Evolutionary conservation across 108 stramenopile species (phyloP).

Genomic region (Seminavis robusta): DNA sequence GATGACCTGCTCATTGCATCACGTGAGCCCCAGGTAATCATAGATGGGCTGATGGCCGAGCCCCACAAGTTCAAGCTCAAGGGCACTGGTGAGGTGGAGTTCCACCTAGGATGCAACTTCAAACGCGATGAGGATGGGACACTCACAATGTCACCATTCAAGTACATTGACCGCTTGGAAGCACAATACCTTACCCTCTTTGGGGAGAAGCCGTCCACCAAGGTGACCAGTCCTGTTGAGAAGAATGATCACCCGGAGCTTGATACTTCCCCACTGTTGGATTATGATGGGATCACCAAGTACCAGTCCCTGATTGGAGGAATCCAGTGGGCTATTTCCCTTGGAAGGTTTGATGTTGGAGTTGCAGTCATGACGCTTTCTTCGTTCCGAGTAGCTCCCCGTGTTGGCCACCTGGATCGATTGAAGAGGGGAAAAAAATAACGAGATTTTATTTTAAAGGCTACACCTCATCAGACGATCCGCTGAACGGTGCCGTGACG

Average conservation of each 20-base stretch:
- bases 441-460: too few relatives aligned
- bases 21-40: slow-evolving; percentile 13
- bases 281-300: background rate
- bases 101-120: slow-evolving; percentile 8
- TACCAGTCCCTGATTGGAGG: slow-evolving; percentile 25
- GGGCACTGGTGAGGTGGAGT: slow-evolving; percentile 15
- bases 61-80: slow-evolving; percentile 27
- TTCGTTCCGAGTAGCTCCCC: slow-evolving; percentile 5
- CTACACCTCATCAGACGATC: too few relatives aligned
- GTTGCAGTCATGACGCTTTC: slow-evolving; percentile 18
- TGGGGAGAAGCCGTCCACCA: too few relatives aligned
- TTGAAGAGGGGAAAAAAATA: too few relatives aligned
- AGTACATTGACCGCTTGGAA: slow-evolving; percentile 26
- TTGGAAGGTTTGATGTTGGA: slow-evolving; percentile 25
- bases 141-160: background rate
- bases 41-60: background rate
- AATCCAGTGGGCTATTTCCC: slow-evolving; percentile 25
- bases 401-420: slow-evolving; percentile 18
- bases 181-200: slow-evolving; percentile 16
- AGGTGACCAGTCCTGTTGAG: too few relatives aligned
- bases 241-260: slow-evolving; percentile 26
- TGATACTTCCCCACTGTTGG: slow-evolving; percentile 12
- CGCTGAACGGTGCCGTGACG: too few relatives aligned
- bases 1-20: slow-evolving; percentile 19
- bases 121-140: slow-evolving; percentile 13